These are phyloP conservation scores for Ceratobasidium sp. DNA, from an alignment of 1,284 basidiomycete species.

Conservation along the genomic window DNA sequence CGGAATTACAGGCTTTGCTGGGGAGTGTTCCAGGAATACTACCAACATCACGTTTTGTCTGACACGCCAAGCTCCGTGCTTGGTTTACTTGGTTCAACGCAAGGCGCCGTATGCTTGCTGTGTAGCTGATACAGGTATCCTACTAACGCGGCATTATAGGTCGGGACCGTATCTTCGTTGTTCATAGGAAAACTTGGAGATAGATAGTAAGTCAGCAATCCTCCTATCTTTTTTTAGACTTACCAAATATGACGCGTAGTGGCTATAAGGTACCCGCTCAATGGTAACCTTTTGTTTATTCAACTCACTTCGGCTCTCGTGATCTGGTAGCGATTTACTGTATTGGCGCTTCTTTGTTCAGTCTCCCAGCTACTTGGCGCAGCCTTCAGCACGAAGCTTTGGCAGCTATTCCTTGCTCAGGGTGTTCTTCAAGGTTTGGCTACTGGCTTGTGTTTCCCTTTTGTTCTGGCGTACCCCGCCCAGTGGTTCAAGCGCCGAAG, in stretches of 20 bases:
- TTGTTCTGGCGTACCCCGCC: constrained; percentile 45
- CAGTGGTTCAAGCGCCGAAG: constrained; percentile 47
- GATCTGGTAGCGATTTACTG: constrained; percentile 41
- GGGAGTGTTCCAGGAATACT: constrained; percentile 44
- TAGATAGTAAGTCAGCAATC: constrained; percentile 39
- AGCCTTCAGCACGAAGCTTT: constrained; percentile 45
- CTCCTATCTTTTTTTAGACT: background rate
- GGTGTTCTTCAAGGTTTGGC: constrained; percentile 44
- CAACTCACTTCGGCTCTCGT: background rate
- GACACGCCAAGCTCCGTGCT: constrained; percentile 39
- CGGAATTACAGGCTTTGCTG: constrained; percentile 38
- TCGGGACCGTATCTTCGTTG: constrained; percentile 42
- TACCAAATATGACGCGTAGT: background rate
- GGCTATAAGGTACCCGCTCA: constrained; percentile 31
- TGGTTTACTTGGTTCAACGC: constrained; percentile 40
- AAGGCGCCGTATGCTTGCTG: constrained; percentile 27
- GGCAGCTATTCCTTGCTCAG: constrained; percentile 46
- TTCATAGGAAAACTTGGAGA: constrained; percentile 44
- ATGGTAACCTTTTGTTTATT: too few species aligned
- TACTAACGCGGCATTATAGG: background rate
- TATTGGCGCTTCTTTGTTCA: constrained; percentile 42
- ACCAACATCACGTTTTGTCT: constrained; percentile 39
- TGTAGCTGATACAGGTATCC: background rate
- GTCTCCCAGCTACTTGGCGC: constrained; percentile 41
- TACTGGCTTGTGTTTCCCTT: constrained; percentile 44